A percentile compares a stretch with the other conserved stretches of the same genome.
phyloP scores from a whole-genome alignment of 2,329 filamentous ascomycete genomes.

The Epichloe aotearoae region DNA sequence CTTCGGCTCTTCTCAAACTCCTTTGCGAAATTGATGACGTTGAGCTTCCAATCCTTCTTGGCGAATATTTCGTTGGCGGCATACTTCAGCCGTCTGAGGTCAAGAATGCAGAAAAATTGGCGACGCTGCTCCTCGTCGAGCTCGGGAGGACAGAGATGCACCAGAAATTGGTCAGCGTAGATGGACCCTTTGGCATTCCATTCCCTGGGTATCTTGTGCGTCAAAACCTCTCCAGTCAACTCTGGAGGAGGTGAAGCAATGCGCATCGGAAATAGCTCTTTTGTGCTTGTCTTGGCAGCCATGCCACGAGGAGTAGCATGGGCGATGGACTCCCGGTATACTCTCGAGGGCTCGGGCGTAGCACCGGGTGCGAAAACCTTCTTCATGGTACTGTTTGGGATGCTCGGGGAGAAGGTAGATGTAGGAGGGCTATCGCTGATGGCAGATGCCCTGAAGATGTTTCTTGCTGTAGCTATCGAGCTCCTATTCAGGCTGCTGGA shows the following conservation, averaged over 20 bases:
- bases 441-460: constrained; percentile 29
- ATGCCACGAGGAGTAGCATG: constrained; percentile 36
- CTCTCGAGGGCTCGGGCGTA: constrained; percentile 29
- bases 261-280: constrained; percentile 44
- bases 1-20: constrained; percentile 52
- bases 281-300: constrained; percentile 33
- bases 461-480: constrained; percentile 23
- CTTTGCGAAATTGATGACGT: constrained; percentile 49
- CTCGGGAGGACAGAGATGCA: constrained; percentile 41
- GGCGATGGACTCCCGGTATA: constrained; percentile 31
- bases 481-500: constrained; percentile 23
- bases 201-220: constrained; percentile 39
- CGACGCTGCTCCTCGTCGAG: constrained; percentile 46
- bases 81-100: constrained; percentile 47
- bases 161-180: constrained; percentile 46
- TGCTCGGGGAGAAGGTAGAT: constrained; percentile 30
- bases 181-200: constrained; percentile 39
- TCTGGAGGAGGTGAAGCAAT: constrained; percentile 44
- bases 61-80: constrained; percentile 46
- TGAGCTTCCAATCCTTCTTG: constrained; percentile 50
- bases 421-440: constrained; percentile 20
- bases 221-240: constrained; percentile 40
- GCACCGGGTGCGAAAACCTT: constrained; percentile 33
- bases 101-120: constrained; percentile 51
- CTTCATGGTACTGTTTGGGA: constrained; percentile 31